Evolutionary conservation across 768 basidiomycete species (phyloP), one percentile per base, ranked within the genome.

Genomic region (Termitomyces sp.): DNA sequence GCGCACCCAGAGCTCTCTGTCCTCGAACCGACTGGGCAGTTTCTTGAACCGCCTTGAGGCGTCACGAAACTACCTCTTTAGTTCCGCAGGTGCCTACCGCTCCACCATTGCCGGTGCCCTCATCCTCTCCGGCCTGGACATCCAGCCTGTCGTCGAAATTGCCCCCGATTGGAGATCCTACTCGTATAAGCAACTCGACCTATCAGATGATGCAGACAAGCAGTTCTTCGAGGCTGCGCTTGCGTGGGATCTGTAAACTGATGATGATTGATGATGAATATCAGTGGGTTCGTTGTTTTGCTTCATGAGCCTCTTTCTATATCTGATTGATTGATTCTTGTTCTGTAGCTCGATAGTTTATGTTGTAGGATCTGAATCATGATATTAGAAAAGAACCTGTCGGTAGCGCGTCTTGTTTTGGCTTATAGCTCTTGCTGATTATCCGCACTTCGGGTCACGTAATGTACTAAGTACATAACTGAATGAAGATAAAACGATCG

Each of bases 11-110:
- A 82, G 82, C 47, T 98, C 91, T 82, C 97, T 93, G 94, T 94
- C 92, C 55, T 82, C 85, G 57, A 98, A 98, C 81, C 91, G 89
- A 72, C 85, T 97, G 66, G 84, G 85, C 57, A 96, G 96, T n/a
- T 94, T 96, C 85, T 98, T 94, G 84, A 91, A 95, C 81, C 92
- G 96, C 56, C 85, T 99, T 11, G 97, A 98, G 76, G 97, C 85
- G 7, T 94, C 94, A 22, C 88, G 95, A 73, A 95, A 97, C 74
- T 96, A 97, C 79, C 81, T 95, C 60, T 97, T 98, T 70, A 95
- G 87, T 12, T 95, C 92, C 40, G 71, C 94, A 41, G 94, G 92
- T 69, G 97, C 77, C 68, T 89, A 90, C 73, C 77, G 91, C 73
- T 91, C 87, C 32, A 56, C 88, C 66, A 92, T 97, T 73, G 67